Base-by-base conservation (phyloP, 768 basidiomycete species). In the Mycena filopes region DNA sequence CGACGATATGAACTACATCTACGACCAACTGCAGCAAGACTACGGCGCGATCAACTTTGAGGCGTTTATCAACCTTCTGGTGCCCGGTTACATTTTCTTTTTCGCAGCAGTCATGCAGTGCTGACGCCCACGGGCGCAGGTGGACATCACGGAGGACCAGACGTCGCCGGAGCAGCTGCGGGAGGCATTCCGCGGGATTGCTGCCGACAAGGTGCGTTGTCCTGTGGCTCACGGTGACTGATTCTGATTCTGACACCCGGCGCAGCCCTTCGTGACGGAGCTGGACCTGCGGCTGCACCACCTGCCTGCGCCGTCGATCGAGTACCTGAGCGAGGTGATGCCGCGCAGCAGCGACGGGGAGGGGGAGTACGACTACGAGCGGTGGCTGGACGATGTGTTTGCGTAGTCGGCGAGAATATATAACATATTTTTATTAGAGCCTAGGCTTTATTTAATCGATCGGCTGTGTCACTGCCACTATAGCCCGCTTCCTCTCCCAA, bases 111-210 rank as follows among this genome's bases (percentile, higher is more conserved):
- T 33, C 12, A n/a, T 20, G 63, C 46, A 58, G 53, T 46, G 21
- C 59, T 20, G 33, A 15, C 57, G 42, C 67, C 36, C 23, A 21
- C 10, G 9, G 1, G 46, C 31, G 31, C 69, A 98, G 96, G 94
- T 97, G 56, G 95, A 95, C 28, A 96, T 98, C 65, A 96, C 89
- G 29, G 96, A 99, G 79, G 98, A 99, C 74, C 94, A 98, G 60
- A 95, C 94, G 4, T 92, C 96, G 4, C 87, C 92, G 0, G 95
- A 96, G 42, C 97, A 98, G 73, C 85, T 99, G 69, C 89, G 92
- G 21, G 95, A 95, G 63, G 89, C 96, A 2, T 99, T 99, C 88
- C 89, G 94, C 29, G 93, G 93, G 4, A 92, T 98, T 18, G 95
- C 96, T 1, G 86, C 83, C 12, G 91, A 95, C 74, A 98, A 98